These are phyloP conservation scores for Linnemannia zychae DNA, from an alignment of 192 early-diverging fungal species.

Conservation along the genomic window DNA sequence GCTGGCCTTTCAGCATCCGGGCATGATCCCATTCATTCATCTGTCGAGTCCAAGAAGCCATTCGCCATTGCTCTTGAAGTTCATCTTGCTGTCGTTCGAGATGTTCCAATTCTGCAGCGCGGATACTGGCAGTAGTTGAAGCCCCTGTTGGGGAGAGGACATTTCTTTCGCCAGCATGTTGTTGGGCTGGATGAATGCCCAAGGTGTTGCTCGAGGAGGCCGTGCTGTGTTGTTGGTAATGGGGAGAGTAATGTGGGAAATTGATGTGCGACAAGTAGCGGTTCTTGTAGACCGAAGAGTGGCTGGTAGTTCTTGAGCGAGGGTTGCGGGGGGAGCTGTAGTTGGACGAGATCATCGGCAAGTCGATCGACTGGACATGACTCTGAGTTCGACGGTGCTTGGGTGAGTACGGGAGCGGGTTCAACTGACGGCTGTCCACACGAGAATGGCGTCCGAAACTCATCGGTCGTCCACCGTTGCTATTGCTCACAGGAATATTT, in stretches of 20 bases:
- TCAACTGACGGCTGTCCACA: neutral
- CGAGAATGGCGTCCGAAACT: neutral
- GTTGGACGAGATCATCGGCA: neutral
- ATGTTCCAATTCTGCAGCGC: slow-evolving; percentile 14
- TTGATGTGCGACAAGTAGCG: slow-evolving; percentile 17
- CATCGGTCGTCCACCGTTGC: neutral
- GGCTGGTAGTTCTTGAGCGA: slow-evolving; percentile 7
- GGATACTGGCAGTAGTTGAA: slow-evolving; percentile 1
- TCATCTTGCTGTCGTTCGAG: slow-evolving; percentile 32
- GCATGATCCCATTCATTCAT: slow-evolving; percentile 56
- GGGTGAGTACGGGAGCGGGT: slow-evolving; percentile 6
- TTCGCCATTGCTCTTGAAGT: slow-evolving; percentile 43
- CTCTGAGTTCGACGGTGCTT: slow-evolving; percentile 35
- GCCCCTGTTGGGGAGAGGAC: neutral
- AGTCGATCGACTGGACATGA: slow-evolving; percentile 16
- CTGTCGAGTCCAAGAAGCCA: slow-evolving; percentile 50
- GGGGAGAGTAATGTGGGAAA: slow-evolving; percentile 26
- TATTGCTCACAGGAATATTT: neutral
- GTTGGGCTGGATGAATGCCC: neutral
- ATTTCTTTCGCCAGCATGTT: neutral
- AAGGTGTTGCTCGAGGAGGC: neutral
- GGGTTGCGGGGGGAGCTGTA: neutral
- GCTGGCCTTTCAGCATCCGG: slow-evolving; percentile 37
- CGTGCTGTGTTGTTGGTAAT: slow-evolving; percentile 19
- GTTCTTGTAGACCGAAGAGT: slow-evolving; percentile 24